These are phyloP conservation scores for Zygnema circumcarinatum DNA, from an alignment of 139 green algal genomes.

Conservation along the genomic window DNA sequence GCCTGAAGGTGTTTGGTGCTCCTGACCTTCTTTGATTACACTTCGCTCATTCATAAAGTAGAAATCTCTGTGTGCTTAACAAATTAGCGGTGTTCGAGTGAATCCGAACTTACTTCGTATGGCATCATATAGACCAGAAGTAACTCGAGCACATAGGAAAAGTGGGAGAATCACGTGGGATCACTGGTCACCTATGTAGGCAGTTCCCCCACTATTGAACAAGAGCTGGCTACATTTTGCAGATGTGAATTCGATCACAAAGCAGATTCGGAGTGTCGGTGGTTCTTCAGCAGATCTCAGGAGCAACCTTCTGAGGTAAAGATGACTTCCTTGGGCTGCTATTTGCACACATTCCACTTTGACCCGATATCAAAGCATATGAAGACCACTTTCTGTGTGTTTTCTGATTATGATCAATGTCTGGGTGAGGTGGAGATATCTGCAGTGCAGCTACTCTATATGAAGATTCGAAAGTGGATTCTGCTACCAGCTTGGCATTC, in stretches of 20 bases:
- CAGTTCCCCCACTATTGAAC: too few relatives aligned
- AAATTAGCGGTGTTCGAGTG: too few relatives aligned
- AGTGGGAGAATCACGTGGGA: too few relatives aligned
- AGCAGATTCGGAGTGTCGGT: not conserved
- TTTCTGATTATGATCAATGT: not conserved
- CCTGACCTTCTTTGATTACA: too few relatives aligned
- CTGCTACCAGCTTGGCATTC: not conserved
- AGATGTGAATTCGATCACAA: not conserved
- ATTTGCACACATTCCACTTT: not conserved
- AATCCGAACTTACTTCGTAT: too few relatives aligned
- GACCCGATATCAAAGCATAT: not conserved
- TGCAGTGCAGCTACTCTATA: constrained; percentile 8
- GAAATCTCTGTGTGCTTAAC: too few relatives aligned
- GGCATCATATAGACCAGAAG: too few relatives aligned
- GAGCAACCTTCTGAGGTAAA: not conserved
- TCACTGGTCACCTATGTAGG: too few relatives aligned
- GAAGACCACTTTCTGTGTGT: not conserved
- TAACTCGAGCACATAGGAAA: too few relatives aligned
- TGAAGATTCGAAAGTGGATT: not conserved
- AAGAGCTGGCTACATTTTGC: too few relatives aligned
- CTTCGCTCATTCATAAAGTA: too few relatives aligned
- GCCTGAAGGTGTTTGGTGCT: not conserved
- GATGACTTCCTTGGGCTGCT: not conserved
- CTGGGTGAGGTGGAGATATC: not conserved
- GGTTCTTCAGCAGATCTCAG: not conserved